Base-by-base conservation (phyloP, 164 flowering plant genomes). In the Chloranthus sessilifolius region DNA sequence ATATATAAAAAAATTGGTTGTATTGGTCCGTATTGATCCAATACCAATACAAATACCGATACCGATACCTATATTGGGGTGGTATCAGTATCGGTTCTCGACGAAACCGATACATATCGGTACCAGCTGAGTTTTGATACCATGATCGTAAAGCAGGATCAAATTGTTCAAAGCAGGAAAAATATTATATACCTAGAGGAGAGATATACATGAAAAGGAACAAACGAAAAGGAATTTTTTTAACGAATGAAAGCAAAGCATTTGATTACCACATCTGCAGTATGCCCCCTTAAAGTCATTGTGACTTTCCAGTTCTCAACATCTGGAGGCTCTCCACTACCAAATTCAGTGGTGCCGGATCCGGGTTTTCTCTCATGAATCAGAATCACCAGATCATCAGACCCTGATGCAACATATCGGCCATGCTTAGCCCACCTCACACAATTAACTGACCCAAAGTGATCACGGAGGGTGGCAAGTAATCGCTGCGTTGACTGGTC, bases 381-480 rank as follows among this genome's bases (percentile, higher is more conserved):
- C 11, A 73, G 69, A 74, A 92, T 92, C 34, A 76, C 95, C 63
- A 86, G 97, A 75, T 92, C 99, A 70, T 92, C 97, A 53, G 99
- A 92, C 42, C 99, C 99, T 20, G 99, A 92, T 39, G 99, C 99
- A 60, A 92, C 61, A 63, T 70, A 80, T 16, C 92, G 68, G 8
- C 97, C 92, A 65, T 92, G 94, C 62, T 84, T 92, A 35, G 99
- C 95, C 99, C 99, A 92, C 66, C 99, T 78, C 62, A 88, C 92
- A 73, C 99, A 92, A 63, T 92, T 92, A 39, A 92, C 99, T 7
- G 99, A 88, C 7, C 99, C 99, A 75, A 88, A 92, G 65, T 92
- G 99, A 63, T 92, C 99, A 37, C 95, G 94, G 3, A 92, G 79
- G 11, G 99, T 94, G 26, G 99, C 99, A 44, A 94, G 83, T 57